Percentiles rank a stretch among this genome's conserved stretches.
phyloP scores from a whole-genome alignment of 345 rosid species.

The Heritiera fomes region DNA sequence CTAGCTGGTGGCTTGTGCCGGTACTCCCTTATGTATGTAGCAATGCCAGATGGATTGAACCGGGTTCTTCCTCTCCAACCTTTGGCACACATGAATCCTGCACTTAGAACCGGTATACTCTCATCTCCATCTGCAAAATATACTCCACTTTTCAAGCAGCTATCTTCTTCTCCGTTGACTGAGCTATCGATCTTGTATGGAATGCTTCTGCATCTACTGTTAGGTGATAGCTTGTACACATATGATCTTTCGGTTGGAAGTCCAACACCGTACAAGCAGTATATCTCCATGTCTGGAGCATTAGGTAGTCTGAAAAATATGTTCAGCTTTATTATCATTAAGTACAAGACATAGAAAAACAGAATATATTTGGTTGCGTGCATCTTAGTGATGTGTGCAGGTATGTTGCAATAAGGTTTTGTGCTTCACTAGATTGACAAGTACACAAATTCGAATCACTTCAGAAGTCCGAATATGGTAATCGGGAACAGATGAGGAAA shows the following conservation, averaged over 20 bases:
- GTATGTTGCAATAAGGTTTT: neutral
- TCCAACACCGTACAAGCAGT: constrained; percentile 68
- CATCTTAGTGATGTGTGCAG: neutral
- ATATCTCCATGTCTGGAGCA: constrained; percentile 74
- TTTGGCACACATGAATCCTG: constrained; percentile 76
- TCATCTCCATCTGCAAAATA: constrained; percentile 58
- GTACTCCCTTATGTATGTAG: constrained; percentile 52
- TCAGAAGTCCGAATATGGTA: neutral
- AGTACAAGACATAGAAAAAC: neutral
- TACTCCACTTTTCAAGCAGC: constrained; percentile 57
- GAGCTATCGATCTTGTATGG: constrained; percentile 64
- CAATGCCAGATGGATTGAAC: constrained; percentile 64
- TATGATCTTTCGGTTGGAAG: constrained; percentile 72
- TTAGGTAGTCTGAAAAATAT: constrained; percentile 54
- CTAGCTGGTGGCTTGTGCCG: constrained; percentile 53
- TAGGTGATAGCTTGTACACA: constrained; percentile 51
- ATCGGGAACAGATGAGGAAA: neutral
- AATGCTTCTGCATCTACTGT: constrained; percentile 54
- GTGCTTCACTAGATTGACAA: neutral
- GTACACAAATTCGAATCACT: neutral
- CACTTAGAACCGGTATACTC: constrained; percentile 60
- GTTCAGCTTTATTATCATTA: neutral
- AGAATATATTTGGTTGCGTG: neutral
- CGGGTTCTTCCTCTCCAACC: constrained; percentile 75
- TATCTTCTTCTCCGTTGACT: constrained; percentile 39